Base-by-base conservation (phyloP, 2,329 filamentous ascomycete species). In the Seiridium cupressi region DNA sequence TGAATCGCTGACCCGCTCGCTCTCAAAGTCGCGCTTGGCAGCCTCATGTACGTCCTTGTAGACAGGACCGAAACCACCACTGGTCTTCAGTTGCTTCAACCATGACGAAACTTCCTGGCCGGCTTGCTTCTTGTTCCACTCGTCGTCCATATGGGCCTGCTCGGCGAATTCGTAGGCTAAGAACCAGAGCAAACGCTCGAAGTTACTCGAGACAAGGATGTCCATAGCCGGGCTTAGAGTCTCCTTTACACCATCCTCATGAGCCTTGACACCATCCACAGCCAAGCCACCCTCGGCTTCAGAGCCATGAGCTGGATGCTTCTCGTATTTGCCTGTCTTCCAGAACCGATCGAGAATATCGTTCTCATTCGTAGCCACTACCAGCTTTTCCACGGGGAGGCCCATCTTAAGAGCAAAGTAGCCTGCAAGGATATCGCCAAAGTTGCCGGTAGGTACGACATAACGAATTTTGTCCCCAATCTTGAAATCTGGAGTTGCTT, bases 151-250 rank as follows among this genome's bases (percentile, higher is more conserved):
- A 55, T 84, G 84, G 3, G 81, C 81, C 10, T 74, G 79, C 5
- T 78, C 71, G 18, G 86, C 87, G 62, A 88, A 89, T 66, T 90
- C 84, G 77, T 92, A 91, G 1, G 92, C 89, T 35, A 98, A 81
- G 81, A 92, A 97, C 94, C 94, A 98, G 9, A 99, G 83, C 4
- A 99, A 82, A 38, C 95, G 87, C 81, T 99, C 95, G 73, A 99
- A 98, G 80, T 99, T 99, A 74, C 90, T 95, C 32, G 90, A 94
- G 10, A 98, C 93, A 3, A 98, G 82, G 65, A 98, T 98, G 74
- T 99, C 95, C 95, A 99, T 98, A 51, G 95, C 95, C 0, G 95
- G 95, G 67, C 90, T 93, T 56, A 96, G 84, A 0, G 95, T 99
- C 78, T 96, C 93, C 78, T 92, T 93, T 63, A 94, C 92, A 44